Evolutionary conservation across 2,329 filamentous ascomycete genomes (phyloP).

Genomic region (Hymenoscyphus salicellus): DNA sequence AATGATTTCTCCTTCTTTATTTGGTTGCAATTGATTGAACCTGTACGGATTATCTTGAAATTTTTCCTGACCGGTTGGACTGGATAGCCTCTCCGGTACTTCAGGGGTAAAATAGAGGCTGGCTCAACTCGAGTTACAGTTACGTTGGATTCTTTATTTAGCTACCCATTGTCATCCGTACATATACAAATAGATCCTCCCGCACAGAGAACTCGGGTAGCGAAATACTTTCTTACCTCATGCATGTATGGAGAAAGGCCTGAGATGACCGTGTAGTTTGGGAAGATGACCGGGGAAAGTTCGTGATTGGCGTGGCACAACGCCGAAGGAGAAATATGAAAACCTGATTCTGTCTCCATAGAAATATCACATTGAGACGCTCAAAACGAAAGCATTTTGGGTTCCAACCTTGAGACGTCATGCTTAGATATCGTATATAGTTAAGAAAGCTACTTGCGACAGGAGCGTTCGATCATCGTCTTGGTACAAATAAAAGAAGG

Average conservation of each 20-base stretch:
- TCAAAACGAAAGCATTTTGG: background rate
- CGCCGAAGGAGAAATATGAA: background rate
- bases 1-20: too few relatives aligned
- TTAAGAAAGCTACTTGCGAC: background rate
- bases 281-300: too few relatives aligned
- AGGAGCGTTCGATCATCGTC: background rate
- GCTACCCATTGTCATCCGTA: background rate
- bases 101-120: too few relatives aligned
- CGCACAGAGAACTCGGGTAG: background rate
- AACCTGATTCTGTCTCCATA: background rate
- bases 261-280: background rate
- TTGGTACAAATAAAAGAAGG: background rate
- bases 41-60: too few relatives aligned
- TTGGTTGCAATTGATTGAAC: too few relatives aligned
- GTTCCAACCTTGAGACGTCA: background rate
- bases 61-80: too few relatives aligned
- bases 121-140: too few relatives aligned
- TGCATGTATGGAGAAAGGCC: background rate
- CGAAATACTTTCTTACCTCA: background rate
- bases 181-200: background rate
- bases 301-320: background rate
- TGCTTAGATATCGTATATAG: background rate
- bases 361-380: background rate
- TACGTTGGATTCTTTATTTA: background rate
- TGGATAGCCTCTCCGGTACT: too few relatives aligned